Percentiles rank a stretch among this genome's conserved stretches.
Evolutionary conservation across 2,329 filamentous ascomycete species (phyloP).

Genomic region (Bimuria novae-zelandiae): DNA sequence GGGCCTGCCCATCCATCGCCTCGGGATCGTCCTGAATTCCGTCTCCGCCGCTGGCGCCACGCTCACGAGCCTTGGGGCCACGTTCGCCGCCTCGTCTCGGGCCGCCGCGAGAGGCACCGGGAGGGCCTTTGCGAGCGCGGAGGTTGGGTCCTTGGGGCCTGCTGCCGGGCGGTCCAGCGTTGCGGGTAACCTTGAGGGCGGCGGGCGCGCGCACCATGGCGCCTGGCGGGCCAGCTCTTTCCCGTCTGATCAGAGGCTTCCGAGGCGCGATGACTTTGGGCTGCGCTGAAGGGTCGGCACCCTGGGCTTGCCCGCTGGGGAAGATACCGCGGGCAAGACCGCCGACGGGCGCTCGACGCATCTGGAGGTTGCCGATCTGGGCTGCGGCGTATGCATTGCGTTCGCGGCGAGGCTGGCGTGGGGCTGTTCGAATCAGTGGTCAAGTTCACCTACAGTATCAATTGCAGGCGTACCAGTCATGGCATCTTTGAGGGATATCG

Average conservation of each 20-base stretch:
- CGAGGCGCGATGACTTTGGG: constrained; percentile 9
- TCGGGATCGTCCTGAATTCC: constrained; percentile 4
- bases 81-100: constrained; percentile 10
- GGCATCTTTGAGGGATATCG: neutral
- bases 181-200: constrained; percentile 27
- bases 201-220: constrained; percentile 40
- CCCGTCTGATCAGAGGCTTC: constrained; percentile 15
- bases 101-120: constrained; percentile 9
- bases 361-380: constrained; percentile 32
- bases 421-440: no score
- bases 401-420: constrained; percentile 27
- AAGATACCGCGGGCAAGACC: constrained; percentile 26
- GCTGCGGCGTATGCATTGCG: constrained; percentile 32
- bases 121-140: constrained; percentile 22
- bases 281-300: neutral
- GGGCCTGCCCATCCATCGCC: constrained; percentile 16
- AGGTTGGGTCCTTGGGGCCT: constrained; percentile 27
- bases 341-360: constrained; percentile 21
- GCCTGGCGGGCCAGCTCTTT: constrained; percentile 18
- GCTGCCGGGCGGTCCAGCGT: neutral
- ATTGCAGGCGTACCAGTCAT: constrained; percentile 22
- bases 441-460: no score
- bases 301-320: constrained; percentile 24
- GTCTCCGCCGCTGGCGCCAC: constrained; percentile 6
- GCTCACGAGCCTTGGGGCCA: constrained; percentile 30